phyloP scores from a whole-genome alignment of 108 stramenopile genomes.

The Stephanodiscus minutulus region DNA sequence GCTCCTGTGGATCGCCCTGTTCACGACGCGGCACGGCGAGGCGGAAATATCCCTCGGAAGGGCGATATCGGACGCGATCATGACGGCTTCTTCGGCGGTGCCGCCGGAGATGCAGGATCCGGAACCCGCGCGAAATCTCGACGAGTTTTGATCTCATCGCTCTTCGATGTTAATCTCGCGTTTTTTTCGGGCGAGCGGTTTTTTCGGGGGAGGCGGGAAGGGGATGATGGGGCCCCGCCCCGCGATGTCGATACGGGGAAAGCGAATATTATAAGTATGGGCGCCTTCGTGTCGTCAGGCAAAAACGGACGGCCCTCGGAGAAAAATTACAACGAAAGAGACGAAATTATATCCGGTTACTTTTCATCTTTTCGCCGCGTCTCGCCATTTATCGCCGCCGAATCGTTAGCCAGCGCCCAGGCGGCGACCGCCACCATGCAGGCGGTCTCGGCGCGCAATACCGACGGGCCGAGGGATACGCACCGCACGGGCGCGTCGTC shows the following conservation, averaged over 20 bases:
- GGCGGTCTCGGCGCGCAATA: constrained; percentile 83
- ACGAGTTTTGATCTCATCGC: constrained; percentile 13
- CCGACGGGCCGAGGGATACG: constrained; percentile 67
- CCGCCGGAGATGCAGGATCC: not conserved
- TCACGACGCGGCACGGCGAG: constrained; percentile 49
- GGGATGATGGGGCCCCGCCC: not conserved
- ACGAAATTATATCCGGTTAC: too few species aligned
- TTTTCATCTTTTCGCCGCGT: too few species aligned
- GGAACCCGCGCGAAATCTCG: constrained; percentile 3
- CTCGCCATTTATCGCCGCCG: not conserved
- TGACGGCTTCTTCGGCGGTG: not conserved
- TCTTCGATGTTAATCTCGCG: not conserved
- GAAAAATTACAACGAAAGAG: too few species aligned
- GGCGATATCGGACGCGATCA: constrained; percentile 21
- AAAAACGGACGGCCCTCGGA: too few species aligned
- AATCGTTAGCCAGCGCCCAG: constrained; percentile 39
- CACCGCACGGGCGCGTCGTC: constrained; percentile 40
- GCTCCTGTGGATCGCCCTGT: constrained; percentile 69
- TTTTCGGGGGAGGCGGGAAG: too few species aligned
- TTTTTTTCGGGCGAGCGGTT: not conserved
- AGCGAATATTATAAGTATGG: too few species aligned
- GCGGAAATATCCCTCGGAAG: constrained; percentile 46
- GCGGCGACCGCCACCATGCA: constrained; percentile 66
- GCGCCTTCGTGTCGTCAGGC: not conserved
- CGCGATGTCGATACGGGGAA: too few species aligned